Evolutionary conservation across 345 rosid species (phyloP).

Genomic region (Populus alba): DNA sequence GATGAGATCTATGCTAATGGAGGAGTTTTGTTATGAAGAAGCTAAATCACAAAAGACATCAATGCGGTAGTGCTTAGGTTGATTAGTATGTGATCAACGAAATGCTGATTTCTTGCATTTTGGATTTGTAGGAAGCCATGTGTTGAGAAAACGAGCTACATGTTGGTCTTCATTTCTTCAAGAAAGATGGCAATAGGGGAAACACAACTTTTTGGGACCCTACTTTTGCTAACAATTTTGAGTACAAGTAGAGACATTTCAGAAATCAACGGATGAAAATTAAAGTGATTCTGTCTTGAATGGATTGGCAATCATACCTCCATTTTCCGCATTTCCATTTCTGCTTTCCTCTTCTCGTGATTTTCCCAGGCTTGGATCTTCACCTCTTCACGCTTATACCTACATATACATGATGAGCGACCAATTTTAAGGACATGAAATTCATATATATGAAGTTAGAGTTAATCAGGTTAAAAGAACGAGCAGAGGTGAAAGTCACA

Average conservation of each 20-base stretch:
- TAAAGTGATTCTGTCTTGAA: background rate
- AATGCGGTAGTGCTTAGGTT: background rate
- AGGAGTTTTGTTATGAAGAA: background rate
- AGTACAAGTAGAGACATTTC: background rate
- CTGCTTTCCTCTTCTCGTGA: conserved; percentile 90
- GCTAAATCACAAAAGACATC: background rate
- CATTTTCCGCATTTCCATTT: conserved; percentile 86
- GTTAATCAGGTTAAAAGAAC: background rate
- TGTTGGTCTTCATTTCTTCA: conserved; percentile 4
- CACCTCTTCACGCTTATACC: conserved; percentile 92
- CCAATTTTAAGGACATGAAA: conserved; percentile 5
- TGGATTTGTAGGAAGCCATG: background rate
- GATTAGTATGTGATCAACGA: background rate
- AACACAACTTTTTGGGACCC: background rate
- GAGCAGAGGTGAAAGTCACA: background rate
- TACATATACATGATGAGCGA: conserved; percentile 14
- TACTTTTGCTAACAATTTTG: background rate
- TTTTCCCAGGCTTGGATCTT: conserved; percentile 97
- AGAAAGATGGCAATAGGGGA: background rate
- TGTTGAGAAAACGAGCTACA: conserved; percentile 1
- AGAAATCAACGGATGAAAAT: conserved; percentile 4
- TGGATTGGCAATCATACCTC: conserved; percentile 48
- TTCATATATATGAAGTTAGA: background rate
- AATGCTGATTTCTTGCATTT: background rate
- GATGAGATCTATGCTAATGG: background rate